Base-by-base conservation (phyloP, 1,284 basidiomycete genomes). In the Ganoderma resinaceum region DNA sequence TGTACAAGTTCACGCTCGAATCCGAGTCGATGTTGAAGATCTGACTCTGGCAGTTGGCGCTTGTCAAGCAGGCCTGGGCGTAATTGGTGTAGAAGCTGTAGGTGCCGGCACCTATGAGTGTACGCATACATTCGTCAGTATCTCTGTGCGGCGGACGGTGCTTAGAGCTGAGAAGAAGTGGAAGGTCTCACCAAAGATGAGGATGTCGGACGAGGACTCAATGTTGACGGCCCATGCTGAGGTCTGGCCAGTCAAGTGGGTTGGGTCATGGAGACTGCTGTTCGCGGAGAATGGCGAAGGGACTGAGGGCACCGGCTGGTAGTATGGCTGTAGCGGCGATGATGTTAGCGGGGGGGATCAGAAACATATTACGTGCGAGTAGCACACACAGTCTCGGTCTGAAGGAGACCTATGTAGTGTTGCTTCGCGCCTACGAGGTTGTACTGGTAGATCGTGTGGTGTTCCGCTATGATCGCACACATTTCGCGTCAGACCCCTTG, bases 331-430 rank as follows among this genome's bases (percentile, higher is more conserved):
- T 0, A 33, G 52, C 6, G 29, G 12, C 12, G 1, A 33, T 55
- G 16, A 7, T 55, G 8, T 29, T 18, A 31, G 52, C 14, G 7
- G 16, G 9, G 23, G 23, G 3, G 46, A 33, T 31, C 26, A 31
- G 52, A 31, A 20, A 16, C 14, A 33, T 16, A 7, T 18, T 1
- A 4, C 6, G 11, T 55, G 18, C 14, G 31, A 33, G 52, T 0
- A 14, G 23, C 23, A 61, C 61, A 31, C 73, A 92, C 90, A 40
- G 85, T 87, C 76, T 92, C 91, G 0, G 91, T 92, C 76, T 93
- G 92, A 35, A 90, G 89, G 63, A 93, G 79, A 0, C 90, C 91
- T 77, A 92, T 85, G 76, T 89, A 93, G 73, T 93, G 91, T 72
- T 89, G 85, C 68, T 82, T 78, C 0, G 92, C 91, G 43, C 84